Base-by-base conservation (phyloP, 441 rosid species). In the Dalechampia spathulata region DNA sequence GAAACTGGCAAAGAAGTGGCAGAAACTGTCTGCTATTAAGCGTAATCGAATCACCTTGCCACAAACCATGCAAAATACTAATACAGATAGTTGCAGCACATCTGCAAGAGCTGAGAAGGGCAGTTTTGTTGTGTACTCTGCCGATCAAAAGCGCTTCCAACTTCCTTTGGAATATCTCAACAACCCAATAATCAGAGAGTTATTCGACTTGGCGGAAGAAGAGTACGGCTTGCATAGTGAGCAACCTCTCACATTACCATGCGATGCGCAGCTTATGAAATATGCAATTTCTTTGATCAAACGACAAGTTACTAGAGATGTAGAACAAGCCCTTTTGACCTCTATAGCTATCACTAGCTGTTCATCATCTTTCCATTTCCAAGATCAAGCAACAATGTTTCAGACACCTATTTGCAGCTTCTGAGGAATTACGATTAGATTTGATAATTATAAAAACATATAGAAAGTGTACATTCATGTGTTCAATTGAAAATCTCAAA, bases 241-340 rank as follows among this genome's bases (percentile, higher is more conserved):
- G 0, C 32, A 47, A 5, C 55, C 22, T 47, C 59, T 45, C 36
- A 53, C 66, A 23, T 20, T 46, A 7, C 66, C 66, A 19, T 54
- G 54, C 7, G 41, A 20, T 4, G 19, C 40, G 6, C 19, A 60
- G 41, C 41, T 50, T 2, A 30, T 50, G 51, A 43, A 51, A 22
- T 52, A 51, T 30, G 22, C 30, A 12, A 42, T 51, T 30, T 15
- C 3, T 13, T 60, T 51, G 30, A 60, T 51, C 47, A 27, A 40
- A 49, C 27, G 7, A 4, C 2, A 20, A 6, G 55, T 20, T 13
- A 37, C 40, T 3, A 39, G 55, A 48, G 49, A 61, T 17, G 45
- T 52, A 37, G 45, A 44, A 12, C 26, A 9, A 15, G 66, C 66
- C 20, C 15, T 47, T 30, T 17, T 62, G 36, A 54, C 40, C 7